These are phyloP conservation scores for Rutstroemia sp. DNA, from an alignment of 2,329 filamentous ascomycete genomes.

Conservation along the genomic window DNA sequence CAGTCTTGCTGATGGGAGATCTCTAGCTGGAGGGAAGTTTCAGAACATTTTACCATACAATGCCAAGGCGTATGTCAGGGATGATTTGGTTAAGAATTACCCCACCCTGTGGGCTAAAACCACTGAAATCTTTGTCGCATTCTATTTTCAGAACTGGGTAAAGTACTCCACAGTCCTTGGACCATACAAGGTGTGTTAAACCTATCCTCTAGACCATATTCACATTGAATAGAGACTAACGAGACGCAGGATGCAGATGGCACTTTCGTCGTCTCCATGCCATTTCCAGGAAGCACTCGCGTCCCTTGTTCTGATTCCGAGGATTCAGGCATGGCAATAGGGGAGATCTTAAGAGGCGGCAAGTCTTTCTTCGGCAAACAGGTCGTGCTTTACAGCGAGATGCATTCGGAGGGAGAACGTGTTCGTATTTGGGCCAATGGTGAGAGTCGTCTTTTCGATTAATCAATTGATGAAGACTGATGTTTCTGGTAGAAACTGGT, in stretches of 20 bases:
- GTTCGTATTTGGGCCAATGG: neutral
- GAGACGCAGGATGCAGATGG: neutral
- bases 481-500: neutral
- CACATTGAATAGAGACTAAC: neutral
- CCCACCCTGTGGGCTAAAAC: neutral
- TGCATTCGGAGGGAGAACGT: neutral
- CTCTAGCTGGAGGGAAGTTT: neutral
- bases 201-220: neutral
- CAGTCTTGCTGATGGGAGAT: neutral
- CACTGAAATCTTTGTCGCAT: neutral
- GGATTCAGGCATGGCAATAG: neutral
- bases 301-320: neutral
- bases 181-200: neutral
- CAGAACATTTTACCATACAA: neutral
- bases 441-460: neutral
- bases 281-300: neutral
- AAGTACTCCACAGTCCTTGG: constrained; percentile 1
- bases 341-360: neutral
- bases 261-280: neutral
- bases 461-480: neutral
- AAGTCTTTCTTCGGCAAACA: neutral
- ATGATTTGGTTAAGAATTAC: constrained; percentile 2
- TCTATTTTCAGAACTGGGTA: constrained; percentile 1
- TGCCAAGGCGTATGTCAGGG: neutral
- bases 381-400: neutral